These are phyloP conservation scores for Auricularia auricula-judae DNA, from an alignment of 768 basidiomycete genomes.

Conservation along the genomic window DNA sequence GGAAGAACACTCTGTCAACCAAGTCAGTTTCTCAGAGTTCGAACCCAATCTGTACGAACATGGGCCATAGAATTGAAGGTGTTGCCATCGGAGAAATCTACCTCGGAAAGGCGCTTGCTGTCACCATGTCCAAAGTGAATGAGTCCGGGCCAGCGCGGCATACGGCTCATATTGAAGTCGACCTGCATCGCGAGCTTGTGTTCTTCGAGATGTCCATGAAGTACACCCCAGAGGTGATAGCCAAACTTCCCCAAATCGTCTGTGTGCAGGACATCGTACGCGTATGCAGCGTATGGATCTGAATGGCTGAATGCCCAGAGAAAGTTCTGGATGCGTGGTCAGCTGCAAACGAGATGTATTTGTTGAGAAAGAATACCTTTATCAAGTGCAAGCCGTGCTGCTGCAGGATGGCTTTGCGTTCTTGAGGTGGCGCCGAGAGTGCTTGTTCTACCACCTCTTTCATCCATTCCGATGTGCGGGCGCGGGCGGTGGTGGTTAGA, in stretches of 20 bases:
- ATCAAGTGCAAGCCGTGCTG: conserved; percentile 15
- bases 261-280: conserved; percentile 21
- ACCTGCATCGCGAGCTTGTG: background rate
- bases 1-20: conserved; percentile 17
- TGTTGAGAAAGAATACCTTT: conserved; percentile 7
- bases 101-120: background rate
- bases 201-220: conserved; percentile 7
- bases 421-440: conserved; percentile 4
- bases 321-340: conserved; percentile 12
- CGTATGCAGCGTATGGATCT: conserved; percentile 14
- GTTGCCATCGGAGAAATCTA: conserved; percentile 20
- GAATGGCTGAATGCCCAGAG: conserved; percentile 18
- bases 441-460: conserved; percentile 10
- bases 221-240: conserved; percentile 13
- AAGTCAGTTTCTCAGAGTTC: background rate
- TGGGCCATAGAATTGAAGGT: conserved; percentile 13
- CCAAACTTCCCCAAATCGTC: conserved; percentile 20
- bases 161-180: conserved; percentile 13
- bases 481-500: conserved; percentile 8
- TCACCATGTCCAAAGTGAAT: conserved; percentile 19
- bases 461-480: conserved; percentile 14
- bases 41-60: conserved; percentile 5
- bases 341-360: background rate
- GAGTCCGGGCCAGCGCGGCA: conserved; percentile 15
- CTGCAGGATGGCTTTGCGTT: conserved; percentile 12